A percentile compares a stretch with the other conserved stretches of the same genome.
phyloP scores from a whole-genome alignment of 495 filamentous ascomycete genomes.

The Penicillium cinerascens region DNA sequence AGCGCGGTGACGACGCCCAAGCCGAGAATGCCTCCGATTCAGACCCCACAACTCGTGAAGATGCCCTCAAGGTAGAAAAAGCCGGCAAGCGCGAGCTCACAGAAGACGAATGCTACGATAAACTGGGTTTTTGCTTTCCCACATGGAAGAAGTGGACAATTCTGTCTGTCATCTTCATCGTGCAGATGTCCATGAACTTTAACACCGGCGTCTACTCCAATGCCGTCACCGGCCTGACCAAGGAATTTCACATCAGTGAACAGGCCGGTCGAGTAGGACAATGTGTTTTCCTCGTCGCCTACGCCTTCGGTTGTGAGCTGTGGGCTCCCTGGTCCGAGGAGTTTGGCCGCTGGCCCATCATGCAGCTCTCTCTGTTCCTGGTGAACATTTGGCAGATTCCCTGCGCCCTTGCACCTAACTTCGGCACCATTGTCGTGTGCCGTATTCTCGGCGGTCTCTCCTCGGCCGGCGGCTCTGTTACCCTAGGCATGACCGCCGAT shows the following conservation, averaged over 20 bases:
- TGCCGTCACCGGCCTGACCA: constrained; percentile 55
- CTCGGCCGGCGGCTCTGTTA: constrained; percentile 75
- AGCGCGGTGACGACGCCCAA: constrained; percentile 13
- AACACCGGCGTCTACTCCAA: constrained; percentile 73
- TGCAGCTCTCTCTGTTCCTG: constrained; percentile 65
- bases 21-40: constrained; percentile 20
- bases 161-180: constrained; percentile 67
- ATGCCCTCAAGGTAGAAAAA: constrained; percentile 11
- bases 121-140: constrained; percentile 62
- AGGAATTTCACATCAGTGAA: constrained; percentile 59
- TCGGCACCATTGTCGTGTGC: constrained; percentile 60
- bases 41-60: constrained; percentile 5
- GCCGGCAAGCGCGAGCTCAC: constrained; percentile 54
- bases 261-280: constrained; percentile 65
- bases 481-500: constrained; percentile 78
- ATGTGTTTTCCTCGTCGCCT: constrained; percentile 67
- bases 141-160: constrained; percentile 73
- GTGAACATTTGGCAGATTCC: constrained; percentile 76
- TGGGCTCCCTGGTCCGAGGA: constrained; percentile 85
- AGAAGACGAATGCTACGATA: constrained; percentile 59
- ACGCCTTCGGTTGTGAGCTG: constrained; percentile 77
- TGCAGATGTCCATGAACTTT: constrained; percentile 85
- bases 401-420: constrained; percentile 67
- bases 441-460: constrained; percentile 67
- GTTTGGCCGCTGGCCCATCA: constrained; percentile 67